phyloP scores from a whole-genome alignment of 1,284 basidiomycete genomes.

The Cutaneotrichosporon sp. region DNA sequence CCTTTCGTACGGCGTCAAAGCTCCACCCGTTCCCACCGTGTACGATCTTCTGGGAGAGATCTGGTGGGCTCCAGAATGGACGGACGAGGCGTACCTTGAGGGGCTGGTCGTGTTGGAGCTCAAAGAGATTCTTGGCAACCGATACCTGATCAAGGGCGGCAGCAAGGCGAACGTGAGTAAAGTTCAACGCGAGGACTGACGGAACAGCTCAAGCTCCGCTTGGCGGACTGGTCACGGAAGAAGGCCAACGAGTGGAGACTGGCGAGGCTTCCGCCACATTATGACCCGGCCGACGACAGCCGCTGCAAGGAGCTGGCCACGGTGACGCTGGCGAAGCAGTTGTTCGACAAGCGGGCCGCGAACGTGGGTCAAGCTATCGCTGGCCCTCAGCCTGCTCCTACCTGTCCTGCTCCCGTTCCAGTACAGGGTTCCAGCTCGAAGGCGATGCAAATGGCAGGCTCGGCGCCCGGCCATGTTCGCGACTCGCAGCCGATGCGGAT shows the following conservation, averaged over 20 bases:
- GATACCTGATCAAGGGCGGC: neutral
- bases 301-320: no score
- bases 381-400: no score
- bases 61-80: neutral
- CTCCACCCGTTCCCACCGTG: no score
- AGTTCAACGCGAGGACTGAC: neutral
- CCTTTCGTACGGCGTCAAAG: no score
- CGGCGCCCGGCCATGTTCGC: no score
- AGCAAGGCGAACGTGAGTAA: neutral
- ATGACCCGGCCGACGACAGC: neutral
- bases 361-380: no score
- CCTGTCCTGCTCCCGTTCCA: neutral
- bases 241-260: neutral
- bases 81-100: neutral
- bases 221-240: neutral
- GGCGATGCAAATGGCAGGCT: neutral
- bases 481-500: neutral
- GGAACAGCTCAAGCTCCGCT: neutral
- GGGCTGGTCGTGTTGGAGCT: neutral
- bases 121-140: neutral
- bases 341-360: no score
- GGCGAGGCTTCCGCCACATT: neutral
- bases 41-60: neutral
- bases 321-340: neutral
- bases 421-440: no score